Base-by-base conservation (phyloP, 352 stramenopile genomes). In the Phytopythium oedochilum region DNA sequence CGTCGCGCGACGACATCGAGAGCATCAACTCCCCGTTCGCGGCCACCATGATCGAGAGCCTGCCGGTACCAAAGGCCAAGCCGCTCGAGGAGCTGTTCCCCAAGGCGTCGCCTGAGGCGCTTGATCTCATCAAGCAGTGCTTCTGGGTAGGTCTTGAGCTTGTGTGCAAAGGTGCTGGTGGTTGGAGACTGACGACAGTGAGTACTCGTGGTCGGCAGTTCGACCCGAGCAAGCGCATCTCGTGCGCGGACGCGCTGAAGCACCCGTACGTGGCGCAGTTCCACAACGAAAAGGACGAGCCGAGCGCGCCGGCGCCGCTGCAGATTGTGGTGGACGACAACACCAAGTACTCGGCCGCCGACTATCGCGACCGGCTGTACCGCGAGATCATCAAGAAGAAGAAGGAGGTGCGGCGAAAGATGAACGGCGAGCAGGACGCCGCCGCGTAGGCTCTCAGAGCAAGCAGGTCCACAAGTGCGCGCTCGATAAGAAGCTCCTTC, bases 221-320 rank as follows among this genome's bases (percentile, higher is more conserved):
- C 63, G 90, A 98, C 65, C 94, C 93, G 9, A 80, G 67, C 43
- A 97, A 97, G 64, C 82, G 95, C 39, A 89, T 96, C 31, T 78
- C 89, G 23, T 84, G 83, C 15, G 75, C 86, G 29, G 84, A 94
- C 25, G 87, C 92, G 14, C 71, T 98, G 58, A 88, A 91, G 59
- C 93, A 99, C 58, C 75, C 92, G 36, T 99, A 97, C 68, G 88
- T 98, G 36, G 77, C 86, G 20, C 88, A 98, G 61, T 98, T 98
- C 67, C 94, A 98, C 72, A 96, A 97, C 57, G 80, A 92, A n/a
- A 95, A 97, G 64, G 86, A 98, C 53, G 96, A 98, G 56, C 78
- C 86, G 23, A 78, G 71, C 42, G 83, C 83, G 2, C 75, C 78
- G 0, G 83, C 61, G 20, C 73, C 76, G 39, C 67, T 86, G 43